Base-by-base conservation (phyloP, 2,329 filamentous ascomycete genomes). In the Pyricularia grisea region DNA sequence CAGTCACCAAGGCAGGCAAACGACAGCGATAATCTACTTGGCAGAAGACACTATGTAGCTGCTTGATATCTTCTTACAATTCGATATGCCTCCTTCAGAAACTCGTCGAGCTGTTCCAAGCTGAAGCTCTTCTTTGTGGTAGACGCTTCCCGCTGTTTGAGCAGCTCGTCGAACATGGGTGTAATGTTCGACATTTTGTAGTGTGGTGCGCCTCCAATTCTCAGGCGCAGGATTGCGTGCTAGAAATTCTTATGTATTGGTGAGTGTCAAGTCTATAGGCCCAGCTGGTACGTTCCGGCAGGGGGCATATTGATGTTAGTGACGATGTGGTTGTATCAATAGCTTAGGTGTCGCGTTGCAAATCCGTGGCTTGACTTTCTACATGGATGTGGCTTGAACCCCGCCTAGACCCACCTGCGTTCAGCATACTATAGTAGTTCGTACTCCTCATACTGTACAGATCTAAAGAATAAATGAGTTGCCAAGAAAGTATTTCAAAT, bases 31-130 rank as follows among this genome's bases (percentile, higher is more conserved):
- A n/a, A 20, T 50, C 20, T 50, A 50, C 42, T 50, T 50, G 17
- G 6, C 6, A 20, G 6, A 50, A 9, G 20, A 50, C 42, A 6
- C 20, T 20, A 50, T 7, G 42, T 50, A 50, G 42, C 42, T 50
- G 42, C 42, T 50, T 27, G 28, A 25, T 4, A 30, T 20, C 71
- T 67, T 78, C 85, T 75, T 82, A 96, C 94, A 78, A 98, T 97
- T 77, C 91, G 88, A 80, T 97, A 95, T 68, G 95, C 95, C 80
- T 98, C 94, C 76, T 94, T 93, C 42, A 98, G 83, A 77, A 98
- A 99, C 74, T 91, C 91, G 77, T 97, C 92, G 67, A 95, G 85
- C 73, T 79, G 84, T 72, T 85, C 81, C 66, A 83, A 74, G 69
- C 77, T 81, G 72, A 83, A 83, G 71, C 76, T 74, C 20, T 69